A percentile compares a stretch with the other conserved stretches of the same genome.
Conservation (phyloP, 2,329 filamentous ascomycete genomes). For the Fusarium oligoseptatum region DNA sequence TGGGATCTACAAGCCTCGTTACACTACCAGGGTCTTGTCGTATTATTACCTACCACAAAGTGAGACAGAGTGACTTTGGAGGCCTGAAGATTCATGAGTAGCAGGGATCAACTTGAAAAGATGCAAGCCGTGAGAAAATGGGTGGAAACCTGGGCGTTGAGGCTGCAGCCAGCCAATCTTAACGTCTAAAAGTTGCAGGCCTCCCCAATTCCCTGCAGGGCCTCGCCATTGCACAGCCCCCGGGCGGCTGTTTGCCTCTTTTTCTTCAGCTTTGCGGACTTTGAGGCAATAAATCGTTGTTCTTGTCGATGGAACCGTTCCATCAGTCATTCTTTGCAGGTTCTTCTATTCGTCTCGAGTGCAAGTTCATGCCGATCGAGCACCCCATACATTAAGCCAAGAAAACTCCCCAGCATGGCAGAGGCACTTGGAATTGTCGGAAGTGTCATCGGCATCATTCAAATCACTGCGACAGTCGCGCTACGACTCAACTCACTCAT, state of each 20-base stretch:
- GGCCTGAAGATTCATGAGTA: background rate
- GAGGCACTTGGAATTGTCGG: background rate
- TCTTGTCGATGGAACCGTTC: background rate
- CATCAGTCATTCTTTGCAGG: background rate
- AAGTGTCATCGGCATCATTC: background rate
- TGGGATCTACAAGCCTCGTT: background rate
- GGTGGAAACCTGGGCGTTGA: background rate
- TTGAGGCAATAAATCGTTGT: background rate
- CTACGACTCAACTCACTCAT: background rate
- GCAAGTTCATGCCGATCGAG: background rate
- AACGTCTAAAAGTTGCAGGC: background rate
- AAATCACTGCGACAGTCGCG: background rate
- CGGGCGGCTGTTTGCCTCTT: background rate
- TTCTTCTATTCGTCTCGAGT: background rate
- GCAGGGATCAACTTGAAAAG: background rate
- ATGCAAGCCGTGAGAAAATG: background rate
- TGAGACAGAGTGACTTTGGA: background rate
- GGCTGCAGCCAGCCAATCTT: background rate
- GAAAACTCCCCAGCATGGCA: background rate
- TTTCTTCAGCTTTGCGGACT: background rate
- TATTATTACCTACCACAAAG: background rate
- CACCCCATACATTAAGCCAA: too few relatives aligned
- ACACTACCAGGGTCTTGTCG: background rate
- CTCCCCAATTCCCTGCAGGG: background rate
- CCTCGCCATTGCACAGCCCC: background rate